Percentiles rank a stretch among this genome's conserved stretches.
Evolutionary conservation across 108 stramenopile species (phyloP).

Genomic region (Cyclotella atomus): DNA sequence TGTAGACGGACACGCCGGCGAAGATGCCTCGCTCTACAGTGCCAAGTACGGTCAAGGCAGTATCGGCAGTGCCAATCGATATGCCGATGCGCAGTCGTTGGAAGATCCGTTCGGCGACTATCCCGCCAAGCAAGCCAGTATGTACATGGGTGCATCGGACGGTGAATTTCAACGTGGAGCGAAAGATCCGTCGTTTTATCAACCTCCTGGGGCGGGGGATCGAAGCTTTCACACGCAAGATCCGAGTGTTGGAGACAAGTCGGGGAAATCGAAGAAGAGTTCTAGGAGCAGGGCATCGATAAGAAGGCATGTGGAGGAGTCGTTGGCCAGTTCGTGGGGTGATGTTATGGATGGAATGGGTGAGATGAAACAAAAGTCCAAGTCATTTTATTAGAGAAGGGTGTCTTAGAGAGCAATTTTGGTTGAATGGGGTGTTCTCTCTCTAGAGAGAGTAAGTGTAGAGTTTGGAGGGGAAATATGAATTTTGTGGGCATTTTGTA

Average conservation of each 20-base stretch:
- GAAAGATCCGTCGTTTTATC: background rate
- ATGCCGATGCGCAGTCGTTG: background rate
- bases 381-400: constrained; percentile 5
- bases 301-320: background rate
- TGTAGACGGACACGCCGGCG: constrained; percentile 2
- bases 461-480: too few species aligned
- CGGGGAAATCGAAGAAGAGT: background rate
- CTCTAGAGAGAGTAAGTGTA: too few species aligned
- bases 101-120: constrained; percentile 5
- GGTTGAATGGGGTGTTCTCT: too few species aligned
- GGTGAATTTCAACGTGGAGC: background rate
- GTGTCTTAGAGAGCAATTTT: background rate
- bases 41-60: constrained; percentile 12
- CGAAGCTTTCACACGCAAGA: constrained; percentile 11
- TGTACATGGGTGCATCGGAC: constrained; percentile 1
- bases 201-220: background rate
- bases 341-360: constrained; percentile 15
- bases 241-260: constrained; percentile 1
- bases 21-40: constrained; percentile 17
- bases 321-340: constrained; percentile 15
- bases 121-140: background rate
- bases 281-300: background rate
- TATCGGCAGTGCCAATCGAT: background rate
- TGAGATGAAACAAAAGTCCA: constrained; percentile 12
- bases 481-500: too few species aligned